phyloP scores from a whole-genome alignment of 1,139 yeast genomes.

The Yamadazyma kanchanaburiensis region DNA sequence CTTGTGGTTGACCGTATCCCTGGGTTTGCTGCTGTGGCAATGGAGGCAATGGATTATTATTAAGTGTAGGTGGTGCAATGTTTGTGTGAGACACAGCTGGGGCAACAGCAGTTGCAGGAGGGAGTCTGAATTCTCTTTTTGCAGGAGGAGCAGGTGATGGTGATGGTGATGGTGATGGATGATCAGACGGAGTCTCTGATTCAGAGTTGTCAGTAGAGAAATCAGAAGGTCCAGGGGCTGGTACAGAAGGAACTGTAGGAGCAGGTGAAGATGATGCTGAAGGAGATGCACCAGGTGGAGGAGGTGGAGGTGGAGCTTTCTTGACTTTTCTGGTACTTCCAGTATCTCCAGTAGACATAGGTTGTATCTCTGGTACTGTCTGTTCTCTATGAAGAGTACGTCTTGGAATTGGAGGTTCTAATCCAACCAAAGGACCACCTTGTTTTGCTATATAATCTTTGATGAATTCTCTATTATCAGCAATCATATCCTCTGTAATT shows the following conservation, averaged over 20 bases:
- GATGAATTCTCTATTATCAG: slow-evolving; percentile 78
- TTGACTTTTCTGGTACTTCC: slow-evolving; percentile 17
- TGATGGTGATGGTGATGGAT: slow-evolving; percentile 13
- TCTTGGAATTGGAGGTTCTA: slow-evolving; percentile 83
- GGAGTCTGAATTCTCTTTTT: slow-evolving; percentile 23
- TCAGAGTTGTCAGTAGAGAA: slow-evolving; percentile 3
- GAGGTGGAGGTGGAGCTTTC: slow-evolving; percentile 49
- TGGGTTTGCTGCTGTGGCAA: slow-evolving; percentile 20
- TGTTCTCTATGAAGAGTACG: slow-evolving; percentile 33
- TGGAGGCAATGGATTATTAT: slow-evolving; percentile 7
- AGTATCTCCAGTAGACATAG: too few relatives aligned
- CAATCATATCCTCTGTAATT: slow-evolving; percentile 85
- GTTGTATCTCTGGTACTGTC: too few relatives aligned
- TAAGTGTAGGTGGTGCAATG: slow-evolving; percentile 8
- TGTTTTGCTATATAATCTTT: slow-evolving; percentile 71
- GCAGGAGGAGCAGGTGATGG: slow-evolving; percentile 14
- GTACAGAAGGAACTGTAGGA: slow-evolving; percentile 10
- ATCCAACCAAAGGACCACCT: slow-evolving; percentile 82
- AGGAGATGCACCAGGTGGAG: slow-evolving; percentile 27
- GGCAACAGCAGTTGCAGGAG: slow-evolving; percentile 23
- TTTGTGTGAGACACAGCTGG: slow-evolving; percentile 33
- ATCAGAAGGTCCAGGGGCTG: slow-evolving; percentile 5
- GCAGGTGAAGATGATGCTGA: slow-evolving; percentile 9
- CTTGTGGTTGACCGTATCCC: slow-evolving; percentile 14
- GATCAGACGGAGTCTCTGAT: slow-evolving; percentile 9